Evolutionary conservation across 2,329 filamentous ascomycete genomes (phyloP).

Genomic region (Neospermospora avenae): DNA sequence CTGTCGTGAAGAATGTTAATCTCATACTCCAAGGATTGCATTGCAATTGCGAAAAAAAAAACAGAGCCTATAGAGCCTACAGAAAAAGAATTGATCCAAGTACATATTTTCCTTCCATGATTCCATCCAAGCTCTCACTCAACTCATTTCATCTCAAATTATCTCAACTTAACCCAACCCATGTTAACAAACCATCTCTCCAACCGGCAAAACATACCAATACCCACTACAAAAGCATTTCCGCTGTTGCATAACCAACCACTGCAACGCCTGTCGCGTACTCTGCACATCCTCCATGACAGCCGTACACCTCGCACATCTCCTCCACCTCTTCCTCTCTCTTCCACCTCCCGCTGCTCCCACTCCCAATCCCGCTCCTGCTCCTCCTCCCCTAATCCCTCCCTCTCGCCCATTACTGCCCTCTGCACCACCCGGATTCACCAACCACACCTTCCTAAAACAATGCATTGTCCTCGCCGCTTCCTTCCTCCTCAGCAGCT

Average conservation of each 20-base stretch:
- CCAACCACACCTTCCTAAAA: conserved; percentile 33
- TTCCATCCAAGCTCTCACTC: too few relatives aligned
- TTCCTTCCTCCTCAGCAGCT: conserved; percentile 19
- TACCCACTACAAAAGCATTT: conserved; percentile 36
- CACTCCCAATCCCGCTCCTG: conserved; percentile 2
- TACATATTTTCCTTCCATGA: too few relatives aligned
- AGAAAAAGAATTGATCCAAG: too few relatives aligned
- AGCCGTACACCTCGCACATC: conserved; percentile 35
- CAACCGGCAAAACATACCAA: conserved; percentile 33
- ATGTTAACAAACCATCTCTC: conserved; percentile 29
- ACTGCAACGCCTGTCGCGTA: conserved; percentile 32
- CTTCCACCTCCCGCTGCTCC: neutral
- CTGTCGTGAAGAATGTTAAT: too few relatives aligned
- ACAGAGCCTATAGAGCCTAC: too few relatives aligned
- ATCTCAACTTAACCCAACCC: too few relatives aligned
- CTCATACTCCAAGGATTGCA: too few relatives aligned
- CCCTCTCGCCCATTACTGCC: too few relatives aligned
- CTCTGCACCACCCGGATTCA: too few relatives aligned
- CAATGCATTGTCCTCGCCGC: conserved; percentile 31
- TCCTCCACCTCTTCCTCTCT: conserved; percentile 29
- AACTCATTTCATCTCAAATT: too few relatives aligned
- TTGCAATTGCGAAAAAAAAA: too few relatives aligned
- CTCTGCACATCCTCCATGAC: conserved; percentile 36
- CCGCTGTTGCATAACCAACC: conserved; percentile 36
- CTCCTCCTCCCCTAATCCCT: neutral